Percentiles rank a stretch among this genome's conserved stretches.
phyloP scores from a whole-genome alignment of 768 basidiomycete species.

The Coprinellus aureogranulatus region DNA sequence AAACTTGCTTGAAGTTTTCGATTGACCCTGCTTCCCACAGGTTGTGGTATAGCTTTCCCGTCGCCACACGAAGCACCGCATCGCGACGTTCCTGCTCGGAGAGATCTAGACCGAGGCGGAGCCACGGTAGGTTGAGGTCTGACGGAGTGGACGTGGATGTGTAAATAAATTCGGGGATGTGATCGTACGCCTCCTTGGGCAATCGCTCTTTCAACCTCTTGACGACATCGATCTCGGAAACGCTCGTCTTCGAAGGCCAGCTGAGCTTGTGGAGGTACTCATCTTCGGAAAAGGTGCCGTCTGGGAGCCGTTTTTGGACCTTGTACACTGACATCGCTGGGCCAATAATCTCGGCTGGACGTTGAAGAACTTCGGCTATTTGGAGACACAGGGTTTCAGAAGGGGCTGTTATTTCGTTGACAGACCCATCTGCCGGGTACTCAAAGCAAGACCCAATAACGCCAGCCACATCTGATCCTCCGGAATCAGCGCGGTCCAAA shows the following conservation, averaged over 20 bases:
- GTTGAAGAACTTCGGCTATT: background rate
- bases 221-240: background rate
- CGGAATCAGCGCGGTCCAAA: background rate
- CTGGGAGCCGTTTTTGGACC: background rate
- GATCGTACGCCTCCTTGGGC: conserved; percentile 7
- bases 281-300: background rate
- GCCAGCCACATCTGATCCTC: background rate
- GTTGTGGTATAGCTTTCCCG: conserved; percentile 16
- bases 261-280: background rate
- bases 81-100: background rate
- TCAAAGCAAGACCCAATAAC: background rate
- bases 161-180: background rate
- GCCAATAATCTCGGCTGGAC: background rate
- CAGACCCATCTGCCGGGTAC: no score
- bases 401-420: background rate
- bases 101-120: background rate
- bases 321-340: background rate
- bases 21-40: conserved; percentile 20
- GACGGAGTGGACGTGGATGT: background rate
- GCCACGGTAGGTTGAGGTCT: background rate
- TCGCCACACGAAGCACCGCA: no score
- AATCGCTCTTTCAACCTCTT: background rate
- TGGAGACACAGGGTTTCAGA: no score
- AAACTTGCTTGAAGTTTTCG: conserved; percentile 25
- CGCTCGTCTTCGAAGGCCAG: background rate